Base-by-base conservation (phyloP, 441 rosid genomes). In the Pelargonium cotyledonis region DNA sequence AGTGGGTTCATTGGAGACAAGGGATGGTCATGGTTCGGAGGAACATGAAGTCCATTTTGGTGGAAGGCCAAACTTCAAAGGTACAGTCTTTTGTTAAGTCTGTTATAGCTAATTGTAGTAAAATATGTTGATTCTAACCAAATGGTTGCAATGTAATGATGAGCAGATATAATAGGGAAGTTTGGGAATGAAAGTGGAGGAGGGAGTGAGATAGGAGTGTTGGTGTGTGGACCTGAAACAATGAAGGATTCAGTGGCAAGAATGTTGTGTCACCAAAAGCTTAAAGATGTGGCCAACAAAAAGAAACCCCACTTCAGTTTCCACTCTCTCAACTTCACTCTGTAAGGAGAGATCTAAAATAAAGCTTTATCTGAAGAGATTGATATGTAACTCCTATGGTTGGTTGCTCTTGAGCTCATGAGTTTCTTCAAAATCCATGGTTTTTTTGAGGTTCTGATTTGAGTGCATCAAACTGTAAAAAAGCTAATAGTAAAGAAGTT, bases 181-280 rank as follows among this genome's bases (percentile, higher is more conserved):
- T 86, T 88, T 70, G 65, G 66, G 58, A 74, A 67, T 68, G 88
- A 82, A 75, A 68, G 68, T 29, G 79, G 29, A 21, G 64, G 79
- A 49, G 95, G 79, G 68, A 76, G 82, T 11, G 77, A 83, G 49
- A 63, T 81, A 2, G 96, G 93, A 79, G 91, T 88, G 11, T 67
- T 92, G 68, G 96, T 88, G 38, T 90, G 96, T 60, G 96, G 96
- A 79, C 98, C 95, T 11, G 90, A 83, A 78, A 61, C 80, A 6
- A 82, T 92, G 91, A 83, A 85, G 75, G 85, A 85, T 64, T 77
- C 80, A 9, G 87, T 90, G 18, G 96, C 93, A 72, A 77, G 79
- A n/a, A 14, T 73, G 8, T 23, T 23, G 35, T 85, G 96, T 83
- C 79, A 55, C 77, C 66, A 73, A 60, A 82, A 73, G 74, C 69